phyloP scores from a whole-genome alignment of 805 yeast species.

The Ogataea parapolymorpha region DNA sequence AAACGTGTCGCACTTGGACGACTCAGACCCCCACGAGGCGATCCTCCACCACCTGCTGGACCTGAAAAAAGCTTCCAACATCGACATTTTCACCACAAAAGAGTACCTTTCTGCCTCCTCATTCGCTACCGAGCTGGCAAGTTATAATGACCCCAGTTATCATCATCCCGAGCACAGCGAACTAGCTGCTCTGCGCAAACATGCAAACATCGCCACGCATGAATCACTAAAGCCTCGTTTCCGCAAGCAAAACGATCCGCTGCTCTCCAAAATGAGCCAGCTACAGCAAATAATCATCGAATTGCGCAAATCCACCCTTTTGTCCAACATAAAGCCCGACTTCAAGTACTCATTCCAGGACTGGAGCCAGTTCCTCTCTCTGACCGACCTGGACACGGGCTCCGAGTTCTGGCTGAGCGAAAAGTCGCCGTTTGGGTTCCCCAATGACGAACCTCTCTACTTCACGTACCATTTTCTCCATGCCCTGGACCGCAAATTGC shows the following conservation, averaged over 20 bases:
- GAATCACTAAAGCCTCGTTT: conserved; percentile 14
- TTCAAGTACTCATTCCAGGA: conserved; percentile 47
- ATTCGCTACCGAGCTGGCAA: conserved; percentile 18
- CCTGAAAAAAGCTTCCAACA: conserved; percentile 13
- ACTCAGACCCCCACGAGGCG: conserved; percentile 14
- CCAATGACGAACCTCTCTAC: conserved; percentile 66
- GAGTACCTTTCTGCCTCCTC: conserved; percentile 15
- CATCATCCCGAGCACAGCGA: conserved; percentile 11
- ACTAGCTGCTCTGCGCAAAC: neutral
- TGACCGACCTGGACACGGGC: conserved; percentile 29
- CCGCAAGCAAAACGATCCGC: conserved; percentile 26
- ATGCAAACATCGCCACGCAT: no score
- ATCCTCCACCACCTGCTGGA: conserved; percentile 21
- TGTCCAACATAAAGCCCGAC: conserved; percentile 38
- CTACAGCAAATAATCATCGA: conserved; percentile 29
- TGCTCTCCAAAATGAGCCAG: conserved; percentile 20
- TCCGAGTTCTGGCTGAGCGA: conserved; percentile 61
- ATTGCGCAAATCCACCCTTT: conserved; percentile 30
- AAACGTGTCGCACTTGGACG: conserved; percentile 12
- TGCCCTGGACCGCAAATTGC: conserved; percentile 24
- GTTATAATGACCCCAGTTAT: conserved; percentile 21
- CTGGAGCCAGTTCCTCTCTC: conserved; percentile 43
- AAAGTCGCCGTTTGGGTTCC: conserved; percentile 64
- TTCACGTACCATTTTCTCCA: conserved; percentile 35
- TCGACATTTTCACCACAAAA: conserved; percentile 19